Evolutionary conservation across 2,329 filamentous ascomycete genomes (phyloP).

Genomic region (Trichoderma oligosporum): DNA sequence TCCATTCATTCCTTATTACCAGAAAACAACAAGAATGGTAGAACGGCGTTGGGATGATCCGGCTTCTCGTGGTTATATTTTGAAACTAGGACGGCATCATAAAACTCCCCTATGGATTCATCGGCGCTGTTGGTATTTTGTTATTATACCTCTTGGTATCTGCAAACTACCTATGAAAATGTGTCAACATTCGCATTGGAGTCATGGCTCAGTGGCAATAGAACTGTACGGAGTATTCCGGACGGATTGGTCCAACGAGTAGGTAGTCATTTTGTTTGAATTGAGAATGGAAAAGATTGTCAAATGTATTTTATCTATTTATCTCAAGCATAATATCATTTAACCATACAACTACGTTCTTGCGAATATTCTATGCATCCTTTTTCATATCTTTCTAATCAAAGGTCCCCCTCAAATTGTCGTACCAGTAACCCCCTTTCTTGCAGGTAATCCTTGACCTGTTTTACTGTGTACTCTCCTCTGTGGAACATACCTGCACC

Average conservation of each 20-base stretch:
- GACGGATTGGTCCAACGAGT: background rate
- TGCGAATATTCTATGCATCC: conserved; percentile 2
- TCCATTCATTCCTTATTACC: background rate
- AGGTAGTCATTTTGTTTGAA: background rate
- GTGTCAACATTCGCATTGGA: background rate
- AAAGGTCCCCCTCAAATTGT: conserved; percentile 61
- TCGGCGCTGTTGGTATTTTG: conserved; percentile 3
- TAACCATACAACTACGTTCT: conserved; percentile 2
- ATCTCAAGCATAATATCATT: background rate
- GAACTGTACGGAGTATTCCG: conserved; percentile 12
- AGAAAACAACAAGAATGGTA: background rate
- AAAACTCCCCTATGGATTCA: background rate
- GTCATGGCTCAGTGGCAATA: conserved; percentile 9
- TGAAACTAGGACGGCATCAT: background rate
- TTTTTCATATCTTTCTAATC: background rate
- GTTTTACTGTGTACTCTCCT: conserved; percentile 87
- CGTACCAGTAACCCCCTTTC: conserved; percentile 73
- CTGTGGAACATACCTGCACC: conserved; percentile 98
- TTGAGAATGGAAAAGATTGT: background rate
- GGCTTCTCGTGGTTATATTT: background rate
- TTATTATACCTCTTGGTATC: background rate
- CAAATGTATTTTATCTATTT: background rate
- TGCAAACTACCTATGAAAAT: background rate
- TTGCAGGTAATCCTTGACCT: conserved; percentile 82
- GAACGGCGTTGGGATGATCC: conserved; percentile 5